Percentiles rank a stretch among this genome's conserved stretches.
Evolutionary conservation across 2,329 filamentous ascomycete species (phyloP).

Genomic region (Lachnellula hyalina): DNA sequence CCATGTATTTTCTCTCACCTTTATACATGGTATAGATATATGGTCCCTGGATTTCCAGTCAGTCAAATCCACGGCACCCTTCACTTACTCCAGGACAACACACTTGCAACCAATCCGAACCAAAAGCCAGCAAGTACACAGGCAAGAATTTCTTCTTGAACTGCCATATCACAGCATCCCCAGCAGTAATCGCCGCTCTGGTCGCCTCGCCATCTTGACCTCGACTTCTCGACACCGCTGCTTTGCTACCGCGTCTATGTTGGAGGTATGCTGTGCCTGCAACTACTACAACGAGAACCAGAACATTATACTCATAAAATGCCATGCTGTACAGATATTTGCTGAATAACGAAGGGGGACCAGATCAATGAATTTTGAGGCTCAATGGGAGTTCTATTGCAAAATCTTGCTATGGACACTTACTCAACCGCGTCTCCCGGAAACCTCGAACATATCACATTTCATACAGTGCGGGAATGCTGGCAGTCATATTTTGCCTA

Average conservation of each 20-base stretch:
- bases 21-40: constrained; percentile 27
- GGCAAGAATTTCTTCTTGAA: constrained; percentile 31
- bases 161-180: constrained; percentile 8
- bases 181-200: constrained; percentile 1
- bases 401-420: no score
- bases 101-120: constrained; percentile 46
- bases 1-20: constrained; percentile 6
- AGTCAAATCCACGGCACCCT: not conserved
- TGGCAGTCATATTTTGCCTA: no score
- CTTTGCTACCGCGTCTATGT: constrained; percentile 3
- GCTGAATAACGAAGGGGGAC: no score
- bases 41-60: constrained; percentile 10
- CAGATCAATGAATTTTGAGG: not conserved
- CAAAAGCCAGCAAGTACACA: constrained; percentile 44
- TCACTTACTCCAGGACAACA: not conserved
- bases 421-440: no score
- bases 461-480: constrained; percentile 32
- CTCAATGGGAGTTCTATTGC: not conserved
- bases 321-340: constrained; percentile 8
- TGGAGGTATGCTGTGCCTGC: constrained; percentile 8
- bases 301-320: constrained; percentile 17
- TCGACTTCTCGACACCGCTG: not conserved
- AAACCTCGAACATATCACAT: no score
- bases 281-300: constrained; percentile 12
- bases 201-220: not conserved